phyloP scores from a whole-genome alignment of 2,329 filamentous ascomycete genomes.

The Grosmannia penicillata region DNA sequence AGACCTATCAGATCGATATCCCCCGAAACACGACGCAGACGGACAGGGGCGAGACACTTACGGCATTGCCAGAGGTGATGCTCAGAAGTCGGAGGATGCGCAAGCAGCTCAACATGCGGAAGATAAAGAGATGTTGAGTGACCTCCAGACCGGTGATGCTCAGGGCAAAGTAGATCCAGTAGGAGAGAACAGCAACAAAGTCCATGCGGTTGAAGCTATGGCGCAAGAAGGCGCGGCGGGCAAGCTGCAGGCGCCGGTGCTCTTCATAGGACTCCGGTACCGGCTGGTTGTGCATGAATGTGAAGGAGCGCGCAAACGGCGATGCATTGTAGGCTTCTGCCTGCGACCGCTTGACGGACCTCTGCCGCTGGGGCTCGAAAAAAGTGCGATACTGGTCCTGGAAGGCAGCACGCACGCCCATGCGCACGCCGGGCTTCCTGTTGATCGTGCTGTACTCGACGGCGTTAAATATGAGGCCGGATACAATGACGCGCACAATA shows the following conservation, averaged over 20 bases:
- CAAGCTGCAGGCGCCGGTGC: slow-evolving; percentile 71
- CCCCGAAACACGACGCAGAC: neutral
- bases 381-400: slow-evolving; percentile 62
- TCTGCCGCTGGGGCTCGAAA: slow-evolving; percentile 68
- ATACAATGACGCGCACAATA: slow-evolving; percentile 73
- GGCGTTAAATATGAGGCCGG: slow-evolving; percentile 82
- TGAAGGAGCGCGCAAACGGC: slow-evolving; percentile 64
- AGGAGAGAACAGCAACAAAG: slow-evolving; percentile 86
- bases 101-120: slow-evolving; percentile 91
- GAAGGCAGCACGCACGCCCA: slow-evolving; percentile 60
- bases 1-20: too few species aligned
- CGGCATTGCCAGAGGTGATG: slow-evolving; percentile 83
- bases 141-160: slow-evolving; percentile 55
- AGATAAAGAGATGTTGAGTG: slow-evolving; percentile 64
- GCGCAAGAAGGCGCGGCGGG: slow-evolving; percentile 78
- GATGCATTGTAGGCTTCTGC: slow-evolving; percentile 33
- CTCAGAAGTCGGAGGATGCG: slow-evolving; percentile 83
- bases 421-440: slow-evolving; percentile 55
- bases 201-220: slow-evolving; percentile 95
- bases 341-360: slow-evolving; percentile 42
- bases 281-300: slow-evolving; percentile 51
- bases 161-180: slow-evolving; percentile 79
- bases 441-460: slow-evolving; percentile 85
- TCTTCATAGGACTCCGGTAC: slow-evolving; percentile 52
- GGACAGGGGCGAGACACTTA: slow-evolving; percentile 25